A percentile compares a stretch with the other conserved stretches of the same genome.
Conservation (phyloP, 139 green algal genomes). For the Chlorokybus atmophyticus region DNA sequence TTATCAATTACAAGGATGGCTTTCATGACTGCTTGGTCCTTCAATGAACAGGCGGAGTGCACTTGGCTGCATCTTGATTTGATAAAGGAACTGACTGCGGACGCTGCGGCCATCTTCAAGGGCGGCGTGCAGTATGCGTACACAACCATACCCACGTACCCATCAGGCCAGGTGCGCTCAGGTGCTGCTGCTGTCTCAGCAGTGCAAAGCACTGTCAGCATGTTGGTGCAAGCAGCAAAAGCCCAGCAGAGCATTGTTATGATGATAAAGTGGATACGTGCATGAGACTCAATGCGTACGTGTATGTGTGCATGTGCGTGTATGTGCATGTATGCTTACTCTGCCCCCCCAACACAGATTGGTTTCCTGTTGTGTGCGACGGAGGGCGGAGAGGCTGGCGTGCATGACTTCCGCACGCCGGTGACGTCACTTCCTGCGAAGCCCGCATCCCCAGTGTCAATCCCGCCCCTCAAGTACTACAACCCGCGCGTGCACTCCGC, state of each 20-base stretch:
- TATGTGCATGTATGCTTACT: too few relatives aligned
- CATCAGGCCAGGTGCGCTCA: conserved; percentile 61
- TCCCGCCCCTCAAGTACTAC: conserved; percentile 64
- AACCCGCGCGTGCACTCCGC: conserved; percentile 59
- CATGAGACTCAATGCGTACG: too few relatives aligned
- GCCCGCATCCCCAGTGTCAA: too few relatives aligned
- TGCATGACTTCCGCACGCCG: conserved; percentile 5
- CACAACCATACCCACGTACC: conserved; percentile 92
- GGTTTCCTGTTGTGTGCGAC: conserved; percentile 88
- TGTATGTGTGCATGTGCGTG: too few relatives aligned
- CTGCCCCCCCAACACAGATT: too few relatives aligned
- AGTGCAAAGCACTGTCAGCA: too few relatives aligned
- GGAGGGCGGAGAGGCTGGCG: conserved; percentile 49
- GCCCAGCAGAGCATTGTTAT: too few relatives aligned
- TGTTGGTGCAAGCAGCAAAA: too few relatives aligned
- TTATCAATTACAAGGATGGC: too few relatives aligned
- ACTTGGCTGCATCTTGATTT: conserved; percentile 85
- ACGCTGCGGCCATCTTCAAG: conserved; percentile 74
- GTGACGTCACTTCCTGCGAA: background rate
- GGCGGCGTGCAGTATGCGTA: conserved; percentile 77
- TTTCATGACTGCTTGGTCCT: too few relatives aligned
- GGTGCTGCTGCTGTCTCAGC: too few relatives aligned
- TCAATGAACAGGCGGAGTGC: conserved; percentile 73
- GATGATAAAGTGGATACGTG: too few relatives aligned
- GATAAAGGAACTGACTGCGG: conserved; percentile 71